Conservation (phyloP, 2,329 filamentous ascomycete species). For the Aspergillus eucalypticola region DNA sequence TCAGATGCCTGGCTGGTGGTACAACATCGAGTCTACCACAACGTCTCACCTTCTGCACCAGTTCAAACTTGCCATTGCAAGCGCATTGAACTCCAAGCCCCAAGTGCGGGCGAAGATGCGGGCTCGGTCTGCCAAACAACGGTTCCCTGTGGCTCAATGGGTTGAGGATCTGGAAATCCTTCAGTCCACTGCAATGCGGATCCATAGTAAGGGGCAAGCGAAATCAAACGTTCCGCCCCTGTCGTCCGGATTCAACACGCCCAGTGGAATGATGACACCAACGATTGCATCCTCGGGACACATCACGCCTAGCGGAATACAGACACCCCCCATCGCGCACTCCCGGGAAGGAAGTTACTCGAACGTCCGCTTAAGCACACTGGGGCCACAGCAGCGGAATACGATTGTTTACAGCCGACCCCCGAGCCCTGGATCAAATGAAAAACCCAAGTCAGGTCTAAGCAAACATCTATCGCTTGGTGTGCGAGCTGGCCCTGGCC, state of each 20-base stretch:
- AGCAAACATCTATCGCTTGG: slow-evolving; percentile 43
- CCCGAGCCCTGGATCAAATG: slow-evolving; percentile 34
- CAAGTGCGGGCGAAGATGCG: slow-evolving; percentile 63
- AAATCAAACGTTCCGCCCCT: slow-evolving; percentile 35
- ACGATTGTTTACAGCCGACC: slow-evolving; percentile 44
- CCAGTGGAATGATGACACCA: slow-evolving; percentile 40
- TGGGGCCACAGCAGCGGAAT: slow-evolving; percentile 41
- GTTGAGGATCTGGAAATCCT: slow-evolving; percentile 64
- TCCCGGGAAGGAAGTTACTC: slow-evolving; percentile 33
- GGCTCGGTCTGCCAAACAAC: slow-evolving; percentile 64
- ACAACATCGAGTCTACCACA: slow-evolving; percentile 65
- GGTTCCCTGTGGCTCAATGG: slow-evolving; percentile 69
- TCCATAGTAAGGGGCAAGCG: slow-evolving; percentile 50
- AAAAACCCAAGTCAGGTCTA: slow-evolving; percentile 34
- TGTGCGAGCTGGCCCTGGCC: slow-evolving; percentile 43
- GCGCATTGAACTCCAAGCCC: slow-evolving; percentile 59
- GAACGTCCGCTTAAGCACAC: slow-evolving; percentile 31
- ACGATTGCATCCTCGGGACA: slow-evolving; percentile 42
- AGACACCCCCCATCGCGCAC: slow-evolving; percentile 37
- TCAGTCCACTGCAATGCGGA: slow-evolving; percentile 60
- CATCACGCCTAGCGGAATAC: slow-evolving; percentile 44
- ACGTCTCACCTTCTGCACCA: slow-evolving; percentile 65
- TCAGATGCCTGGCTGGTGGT: slow-evolving; percentile 74
- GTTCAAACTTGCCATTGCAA: slow-evolving; percentile 65
- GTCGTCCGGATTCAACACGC: slow-evolving; percentile 47